A percentile compares a stretch with the other conserved stretches of the same genome.
phyloP scores from a whole-genome alignment of 768 basidiomycete genomes.

The Amanita jacksonii region DNA sequence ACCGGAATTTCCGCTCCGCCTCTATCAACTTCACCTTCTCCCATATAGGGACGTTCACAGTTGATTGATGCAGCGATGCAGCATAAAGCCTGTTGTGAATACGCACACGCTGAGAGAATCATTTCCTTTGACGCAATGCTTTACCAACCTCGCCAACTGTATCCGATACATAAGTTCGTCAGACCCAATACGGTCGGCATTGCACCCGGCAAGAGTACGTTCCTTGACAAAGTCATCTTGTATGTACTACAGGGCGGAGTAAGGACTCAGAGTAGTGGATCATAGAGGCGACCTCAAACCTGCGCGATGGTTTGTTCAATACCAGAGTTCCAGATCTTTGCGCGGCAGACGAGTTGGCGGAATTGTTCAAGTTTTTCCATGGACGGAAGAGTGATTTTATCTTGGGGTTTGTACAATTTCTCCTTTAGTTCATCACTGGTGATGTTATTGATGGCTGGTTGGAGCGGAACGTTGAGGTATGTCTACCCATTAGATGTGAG shows the following conservation, averaged over 20 bases:
- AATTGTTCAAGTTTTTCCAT: conserved; percentile 42
- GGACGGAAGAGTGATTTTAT: conserved; percentile 36
- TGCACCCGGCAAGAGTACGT: conserved; percentile 22
- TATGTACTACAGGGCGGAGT: conserved; percentile 40
- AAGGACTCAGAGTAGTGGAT: not conserved
- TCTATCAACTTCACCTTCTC: conserved; percentile 56
- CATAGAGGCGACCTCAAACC: conserved; percentile 32
- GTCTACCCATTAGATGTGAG: conserved; percentile 34
- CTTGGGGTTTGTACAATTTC: conserved; percentile 40
- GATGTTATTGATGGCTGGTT: conserved; percentile 12
- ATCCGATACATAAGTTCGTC: conserved; percentile 63
- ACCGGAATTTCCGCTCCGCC: conserved; percentile 26
- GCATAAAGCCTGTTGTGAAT: conserved; percentile 43
- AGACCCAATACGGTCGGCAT: conserved; percentile 30
- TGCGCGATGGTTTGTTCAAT: conserved; percentile 49
- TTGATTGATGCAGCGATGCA: conserved; percentile 45
- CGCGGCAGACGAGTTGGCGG: conserved; percentile 50
- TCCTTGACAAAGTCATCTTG: conserved; percentile 64
- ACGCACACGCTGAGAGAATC: no score
- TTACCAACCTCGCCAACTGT: conserved; percentile 55
- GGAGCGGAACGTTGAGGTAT: conserved; percentile 42
- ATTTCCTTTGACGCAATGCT: no score
- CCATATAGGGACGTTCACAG: conserved; percentile 55
- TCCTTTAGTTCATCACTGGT: conserved; percentile 9
- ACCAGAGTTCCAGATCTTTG: conserved; percentile 45